Conservation (phyloP, 768 basidiomycete genomes). For the Hortiboletus campestris region DNA sequence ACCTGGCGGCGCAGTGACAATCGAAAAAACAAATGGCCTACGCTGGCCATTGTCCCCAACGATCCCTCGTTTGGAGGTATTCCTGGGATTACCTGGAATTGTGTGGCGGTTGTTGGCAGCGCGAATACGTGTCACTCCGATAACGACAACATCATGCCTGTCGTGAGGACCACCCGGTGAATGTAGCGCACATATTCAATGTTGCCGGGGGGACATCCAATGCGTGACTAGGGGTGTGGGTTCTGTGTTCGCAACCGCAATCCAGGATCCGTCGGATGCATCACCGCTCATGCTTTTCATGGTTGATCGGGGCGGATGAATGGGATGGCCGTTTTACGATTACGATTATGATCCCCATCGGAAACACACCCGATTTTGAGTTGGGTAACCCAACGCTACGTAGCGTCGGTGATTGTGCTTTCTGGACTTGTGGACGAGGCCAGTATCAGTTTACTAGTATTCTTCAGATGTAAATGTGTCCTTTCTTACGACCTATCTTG, state of each 20-base stretch:
- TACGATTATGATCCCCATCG: not conserved
- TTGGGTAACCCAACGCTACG: not conserved
- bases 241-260: not conserved
- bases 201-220: not conserved
- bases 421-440: not conserved
- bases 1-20: constrained; percentile 18
- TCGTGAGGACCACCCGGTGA: not conserved
- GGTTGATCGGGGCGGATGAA: not conserved
- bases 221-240: no score
- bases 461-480: not conserved
- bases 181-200: not conserved
- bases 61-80: constrained; percentile 34
- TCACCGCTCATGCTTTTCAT: not conserved
- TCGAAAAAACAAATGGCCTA: constrained; percentile 30
- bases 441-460: not conserved
- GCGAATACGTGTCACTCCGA: constrained; percentile 41
- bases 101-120: constrained; percentile 62
- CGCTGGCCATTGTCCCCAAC: constrained; percentile 32
- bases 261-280: not conserved
- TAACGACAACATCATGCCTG: no score
- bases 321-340: not conserved
- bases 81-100: constrained; percentile 36
- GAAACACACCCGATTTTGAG: not conserved
- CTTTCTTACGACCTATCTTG: not conserved
- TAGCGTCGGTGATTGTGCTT: not conserved